These are phyloP conservation scores for Colletotrichum filicis DNA, from an alignment of 2,329 filamentous ascomycete species.

Conservation along the genomic window DNA sequence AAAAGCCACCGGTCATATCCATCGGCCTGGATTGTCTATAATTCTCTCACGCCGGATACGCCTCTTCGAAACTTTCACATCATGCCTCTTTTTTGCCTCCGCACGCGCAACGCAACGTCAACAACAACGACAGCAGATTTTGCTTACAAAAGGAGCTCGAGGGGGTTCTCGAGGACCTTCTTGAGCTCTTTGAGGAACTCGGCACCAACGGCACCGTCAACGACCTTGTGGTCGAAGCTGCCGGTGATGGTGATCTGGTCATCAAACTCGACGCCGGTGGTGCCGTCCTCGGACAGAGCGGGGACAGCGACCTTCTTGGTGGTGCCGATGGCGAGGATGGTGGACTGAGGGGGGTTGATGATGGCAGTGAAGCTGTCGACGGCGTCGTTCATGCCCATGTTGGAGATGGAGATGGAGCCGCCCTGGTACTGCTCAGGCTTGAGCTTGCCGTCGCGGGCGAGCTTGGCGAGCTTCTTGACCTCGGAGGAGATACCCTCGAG, in stretches of 20 bases:
- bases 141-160: slow-evolving; percentile 88
- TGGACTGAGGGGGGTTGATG: slow-evolving; percentile 98
- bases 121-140: background rate
- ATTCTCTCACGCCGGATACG: slow-evolving; percentile 26
- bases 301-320: slow-evolving; percentile 95
- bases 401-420: slow-evolving; percentile 98
- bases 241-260: slow-evolving; percentile 96
- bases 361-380: slow-evolving; percentile 98
- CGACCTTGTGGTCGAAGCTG: slow-evolving; percentile 99
- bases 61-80: slow-evolving; percentile 22
- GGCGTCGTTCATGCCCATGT: slow-evolving; percentile 99
- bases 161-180: slow-evolving; percentile 96
- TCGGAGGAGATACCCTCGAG: slow-evolving; percentile 87
- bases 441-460: slow-evolving; percentile 95
- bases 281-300: slow-evolving; percentile 76
- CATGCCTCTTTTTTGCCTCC: slow-evolving; percentile 24
- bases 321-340: slow-evolving; percentile 93
- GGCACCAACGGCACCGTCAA: slow-evolving; percentile 94
- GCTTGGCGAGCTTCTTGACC: slow-evolving; percentile 97
- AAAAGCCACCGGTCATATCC: slow-evolving; percentile 27
- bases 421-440: slow-evolving; percentile 99
- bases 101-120: background rate
- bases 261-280: slow-evolving; percentile 83
- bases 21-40: slow-evolving; percentile 29
- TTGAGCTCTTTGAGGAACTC: slow-evolving; percentile 98